These are phyloP conservation scores for Calonectria hongkongensis DNA, from an alignment of 2,329 filamentous ascomycete species.

Conservation along the genomic window DNA sequence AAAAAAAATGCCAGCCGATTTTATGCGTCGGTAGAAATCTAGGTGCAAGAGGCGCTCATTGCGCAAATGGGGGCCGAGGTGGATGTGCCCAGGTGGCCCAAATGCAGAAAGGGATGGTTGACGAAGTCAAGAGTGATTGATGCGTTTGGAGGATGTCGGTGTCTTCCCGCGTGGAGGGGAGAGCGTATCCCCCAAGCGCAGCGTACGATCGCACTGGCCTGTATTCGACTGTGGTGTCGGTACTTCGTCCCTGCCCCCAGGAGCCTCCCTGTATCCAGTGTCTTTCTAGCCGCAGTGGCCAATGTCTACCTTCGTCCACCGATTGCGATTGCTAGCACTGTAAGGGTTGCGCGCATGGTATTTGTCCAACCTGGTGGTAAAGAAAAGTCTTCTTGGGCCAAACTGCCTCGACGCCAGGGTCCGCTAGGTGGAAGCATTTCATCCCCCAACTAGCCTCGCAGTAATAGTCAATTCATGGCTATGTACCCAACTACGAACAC, in stretches of 20 bases:
- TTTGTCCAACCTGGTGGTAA: not conserved
- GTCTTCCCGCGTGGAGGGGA: slow-evolving; percentile 1
- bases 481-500: not conserved
- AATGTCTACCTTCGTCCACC: not conserved
- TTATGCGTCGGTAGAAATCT: slow-evolving; percentile 17
- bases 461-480: not conserved
- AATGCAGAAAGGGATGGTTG: slow-evolving; percentile 2
- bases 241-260: slow-evolving; percentile 9
- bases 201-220: not conserved
- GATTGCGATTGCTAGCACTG: not conserved
- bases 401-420: slow-evolving; percentile 4
- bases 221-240: slow-evolving; percentile 10
- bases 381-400: not conserved
- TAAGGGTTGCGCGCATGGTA: not conserved
- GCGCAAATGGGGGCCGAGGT: slow-evolving; percentile 22
- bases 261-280: slow-evolving; percentile 11
- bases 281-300: not conserved
- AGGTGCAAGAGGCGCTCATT: slow-evolving; percentile 41
- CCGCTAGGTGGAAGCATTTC: not conserved
- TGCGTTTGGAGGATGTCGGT: slow-evolving; percentile 1
- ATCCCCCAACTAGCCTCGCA: not conserved
- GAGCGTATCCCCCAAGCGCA: slow-evolving; percentile 11
- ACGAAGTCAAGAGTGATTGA: not conserved
- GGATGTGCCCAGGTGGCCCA: not conserved
- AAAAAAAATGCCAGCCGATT: not conserved